Evolutionary conservation across 352 stramenopile species (phyloP), one percentile per base, ranked within the genome.

Genomic region (Hyaloperonospora arabidopsidis): DNA sequence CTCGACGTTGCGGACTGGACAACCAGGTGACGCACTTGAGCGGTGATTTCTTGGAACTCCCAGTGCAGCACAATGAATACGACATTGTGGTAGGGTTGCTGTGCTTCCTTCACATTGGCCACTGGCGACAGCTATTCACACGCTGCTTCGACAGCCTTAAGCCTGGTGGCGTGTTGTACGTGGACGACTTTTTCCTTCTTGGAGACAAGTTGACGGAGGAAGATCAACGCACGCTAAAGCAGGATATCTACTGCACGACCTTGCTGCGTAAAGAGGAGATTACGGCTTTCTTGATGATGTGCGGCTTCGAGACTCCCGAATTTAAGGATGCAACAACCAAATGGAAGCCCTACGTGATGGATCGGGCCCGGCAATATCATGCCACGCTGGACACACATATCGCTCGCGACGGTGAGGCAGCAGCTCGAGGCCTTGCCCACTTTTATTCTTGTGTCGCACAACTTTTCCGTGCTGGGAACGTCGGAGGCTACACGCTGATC

Each of bases 101-200:
- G 15, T 86, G 76, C 35, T 89, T 92, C 53, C 44, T 94, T 32
- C 84, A 93, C 54, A 87, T 95, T 48, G 71, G 72, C 19, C 58
- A 81, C 36, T 88, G 79, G 68, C 41, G 23, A 7, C 51, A 76
- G 36, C 64, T 93, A 2, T 87, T 91, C 52, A 54, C 72, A 21
- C 70, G 69, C 22, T 87, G 76, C 65, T 65, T 70, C 17, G 54
- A 73, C 44, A 70, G 67, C 55, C 66, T 95, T 34, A 77, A 82
- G 29, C 67, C 75, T 11, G 76, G 70, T 17, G 84, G 79, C 0
- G 66, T 84, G 29, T 21, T 95, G 18, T 93, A 88, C 56, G 67
- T 87, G 10, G 82, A 95, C 34, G 84, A 93, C 49, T 93, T 87
- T 53, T 89, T 86, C 65, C 52, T 70, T 21, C 67, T 59, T 34